phyloP scores from a whole-genome alignment of 2,329 filamentous ascomycete genomes.

The Neofusicoccum sp. region DNA sequence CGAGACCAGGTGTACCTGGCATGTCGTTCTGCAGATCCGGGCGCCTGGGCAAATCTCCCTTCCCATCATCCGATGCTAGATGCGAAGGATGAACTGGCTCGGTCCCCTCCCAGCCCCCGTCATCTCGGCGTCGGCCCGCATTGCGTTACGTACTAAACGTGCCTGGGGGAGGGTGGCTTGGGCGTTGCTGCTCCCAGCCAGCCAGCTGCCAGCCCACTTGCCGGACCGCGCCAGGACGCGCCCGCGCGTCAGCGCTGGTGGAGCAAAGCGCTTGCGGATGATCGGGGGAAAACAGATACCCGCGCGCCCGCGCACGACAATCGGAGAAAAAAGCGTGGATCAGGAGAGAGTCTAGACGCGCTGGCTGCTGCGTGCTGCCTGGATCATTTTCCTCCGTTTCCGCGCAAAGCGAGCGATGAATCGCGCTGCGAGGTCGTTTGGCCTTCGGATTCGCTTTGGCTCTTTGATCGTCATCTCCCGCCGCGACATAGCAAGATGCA shows the following conservation, averaged over 20 bases:
- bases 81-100: not conserved
- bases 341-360: not conserved
- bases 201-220: slow-evolving; percentile 6
- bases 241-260: not conserved
- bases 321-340: not conserved
- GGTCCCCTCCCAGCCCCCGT: slow-evolving; percentile 7
- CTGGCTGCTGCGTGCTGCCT: not conserved
- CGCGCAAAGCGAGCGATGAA: not conserved
- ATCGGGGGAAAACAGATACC: not conserved
- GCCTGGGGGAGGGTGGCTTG: not conserved
- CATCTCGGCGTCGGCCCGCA: slow-evolving; percentile 13
- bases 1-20: slow-evolving; percentile 9
- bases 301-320: not conserved
- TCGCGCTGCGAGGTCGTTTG: not conserved
- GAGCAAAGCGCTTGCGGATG: slow-evolving; percentile 14
- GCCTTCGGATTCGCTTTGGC: slow-evolving; percentile 3
- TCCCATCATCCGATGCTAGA: not conserved
- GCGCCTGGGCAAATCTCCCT: not conserved
- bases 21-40: not conserved
- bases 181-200: not conserved
- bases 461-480: not conserved
- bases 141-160: slow-evolving; percentile 9
- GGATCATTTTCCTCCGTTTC: not conserved
- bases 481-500: not conserved
- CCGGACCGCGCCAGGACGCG: not conserved